phyloP scores from a whole-genome alignment of 2,329 filamentous ascomycete genomes.

The Bisporella sp. region DNA sequence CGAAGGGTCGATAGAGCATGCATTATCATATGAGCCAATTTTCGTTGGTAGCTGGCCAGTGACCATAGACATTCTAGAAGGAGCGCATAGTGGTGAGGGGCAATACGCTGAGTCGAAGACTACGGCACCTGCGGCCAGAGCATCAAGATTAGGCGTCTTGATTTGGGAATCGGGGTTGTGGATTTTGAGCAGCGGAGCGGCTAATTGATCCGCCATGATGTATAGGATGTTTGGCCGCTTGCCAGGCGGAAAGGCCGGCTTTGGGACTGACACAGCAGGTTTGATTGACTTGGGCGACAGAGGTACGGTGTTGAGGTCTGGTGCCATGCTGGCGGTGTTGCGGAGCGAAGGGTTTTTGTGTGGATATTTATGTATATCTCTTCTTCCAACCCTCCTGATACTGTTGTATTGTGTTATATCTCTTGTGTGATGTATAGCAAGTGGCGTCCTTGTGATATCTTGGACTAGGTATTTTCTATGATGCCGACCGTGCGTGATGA shows the following conservation, averaged over 20 bases:
- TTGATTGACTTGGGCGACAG: constrained; percentile 37
- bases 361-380: too few species aligned
- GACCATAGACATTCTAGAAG: constrained; percentile 91
- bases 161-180: constrained; percentile 85
- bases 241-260: constrained; percentile 2
- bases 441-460: constrained; percentile 37
- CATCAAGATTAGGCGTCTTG: constrained; percentile 85
- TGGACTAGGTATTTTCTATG: background rate
- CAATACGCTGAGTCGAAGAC: constrained; percentile 94
- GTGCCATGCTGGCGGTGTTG: constrained; percentile 46
- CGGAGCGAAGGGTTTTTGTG: background rate
- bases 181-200: constrained; percentile 84
- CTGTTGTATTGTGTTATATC: background rate
- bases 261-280: constrained; percentile 19
- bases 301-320: constrained; percentile 67
- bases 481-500: background rate
- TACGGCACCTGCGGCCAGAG: constrained; percentile 71
- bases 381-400: background rate
- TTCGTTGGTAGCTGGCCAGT: constrained; percentile 85
- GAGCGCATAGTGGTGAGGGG: constrained; percentile 86
- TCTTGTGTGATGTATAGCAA: background rate
- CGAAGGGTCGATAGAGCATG: constrained; percentile 74
- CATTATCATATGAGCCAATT: constrained; percentile 90
- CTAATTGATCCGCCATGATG: constrained; percentile 96
- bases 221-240: constrained; percentile 71